Conservation (phyloP, 768 basidiomycete species). For the Leucocoprinus birnbaumii region DNA sequence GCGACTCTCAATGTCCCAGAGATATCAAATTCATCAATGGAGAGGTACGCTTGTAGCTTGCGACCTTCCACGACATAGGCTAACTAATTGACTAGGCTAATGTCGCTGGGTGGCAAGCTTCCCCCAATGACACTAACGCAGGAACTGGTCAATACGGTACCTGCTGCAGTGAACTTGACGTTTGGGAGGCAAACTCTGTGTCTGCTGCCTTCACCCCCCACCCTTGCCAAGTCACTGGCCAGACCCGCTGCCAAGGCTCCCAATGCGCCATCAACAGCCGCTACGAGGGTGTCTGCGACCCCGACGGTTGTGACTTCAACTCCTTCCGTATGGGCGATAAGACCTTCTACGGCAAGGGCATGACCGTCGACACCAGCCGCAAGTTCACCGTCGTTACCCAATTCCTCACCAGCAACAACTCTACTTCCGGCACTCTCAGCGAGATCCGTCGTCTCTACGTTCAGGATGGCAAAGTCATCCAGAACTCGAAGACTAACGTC, state of each 20-base stretch:
- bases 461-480: constrained; percentile 34
- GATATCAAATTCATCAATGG: constrained; percentile 15
- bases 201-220: constrained; percentile 40
- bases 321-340: constrained; percentile 39
- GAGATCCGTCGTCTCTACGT: constrained; percentile 20
- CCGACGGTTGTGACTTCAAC: constrained; percentile 48
- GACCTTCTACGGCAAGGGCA: constrained; percentile 35
- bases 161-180: constrained; percentile 44
- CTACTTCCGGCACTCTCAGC: constrained; percentile 27
- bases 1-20: constrained; percentile 12
- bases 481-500: constrained; percentile 29
- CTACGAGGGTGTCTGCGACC: constrained; percentile 33
- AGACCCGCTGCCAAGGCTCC: constrained; percentile 29
- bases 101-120: constrained; percentile 1
- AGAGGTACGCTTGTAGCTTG: not conserved
- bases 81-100: constrained; percentile 3
- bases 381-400: constrained; percentile 29
- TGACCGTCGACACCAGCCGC: constrained; percentile 23
- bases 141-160: constrained; percentile 34
- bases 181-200: constrained; percentile 42
- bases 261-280: constrained; percentile 22
- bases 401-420: constrained; percentile 38
- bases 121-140: constrained; percentile 24
- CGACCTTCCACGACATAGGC: too few species aligned
- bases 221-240: constrained; percentile 29